These are phyloP conservation scores for Jacaranda mimosifolia DNA, from an alignment of 257 asterid genomes.

Conservation along the genomic window DNA sequence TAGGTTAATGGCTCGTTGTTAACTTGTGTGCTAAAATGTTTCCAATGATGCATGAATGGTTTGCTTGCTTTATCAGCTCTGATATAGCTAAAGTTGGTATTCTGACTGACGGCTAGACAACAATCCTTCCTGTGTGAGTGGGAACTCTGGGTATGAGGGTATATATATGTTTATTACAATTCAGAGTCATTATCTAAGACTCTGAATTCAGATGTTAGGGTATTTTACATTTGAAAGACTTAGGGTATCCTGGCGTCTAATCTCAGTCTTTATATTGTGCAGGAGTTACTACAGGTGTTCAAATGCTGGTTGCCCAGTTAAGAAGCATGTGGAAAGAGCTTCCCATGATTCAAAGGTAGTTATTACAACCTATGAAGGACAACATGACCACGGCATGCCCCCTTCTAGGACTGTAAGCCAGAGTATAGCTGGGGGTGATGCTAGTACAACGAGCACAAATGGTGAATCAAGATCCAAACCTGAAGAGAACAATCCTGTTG, in stretches of 20 bases:
- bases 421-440: slow-evolving; percentile 45
- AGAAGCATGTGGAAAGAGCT: slow-evolving; percentile 94
- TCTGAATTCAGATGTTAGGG: too few species aligned
- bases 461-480: slow-evolving; percentile 61
- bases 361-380: slow-evolving; percentile 85
- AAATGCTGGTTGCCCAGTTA: slow-evolving; percentile 78
- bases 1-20: too few species aligned
- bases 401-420: slow-evolving; percentile 55
- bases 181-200: too few species aligned
- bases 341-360: slow-evolving; percentile 79
- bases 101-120: too few species aligned
- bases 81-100: too few species aligned
- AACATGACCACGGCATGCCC: slow-evolving; percentile 74
- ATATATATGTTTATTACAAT: too few species aligned
- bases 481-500: slow-evolving; percentile 57
- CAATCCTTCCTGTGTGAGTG: too few species aligned
- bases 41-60: too few species aligned
- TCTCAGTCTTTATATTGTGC: slow-evolving; percentile 33
- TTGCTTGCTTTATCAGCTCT: too few species aligned
- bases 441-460: slow-evolving; percentile 40
- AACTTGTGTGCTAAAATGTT: too few species aligned
- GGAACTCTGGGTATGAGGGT: too few species aligned
- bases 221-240: not conserved
- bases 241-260: slow-evolving; percentile 19
- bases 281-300: slow-evolving; percentile 98